These are phyloP conservation scores for Mesotaenium endlicherianum DNA, from an alignment of 139 green algal genomes.

Conservation along the genomic window DNA sequence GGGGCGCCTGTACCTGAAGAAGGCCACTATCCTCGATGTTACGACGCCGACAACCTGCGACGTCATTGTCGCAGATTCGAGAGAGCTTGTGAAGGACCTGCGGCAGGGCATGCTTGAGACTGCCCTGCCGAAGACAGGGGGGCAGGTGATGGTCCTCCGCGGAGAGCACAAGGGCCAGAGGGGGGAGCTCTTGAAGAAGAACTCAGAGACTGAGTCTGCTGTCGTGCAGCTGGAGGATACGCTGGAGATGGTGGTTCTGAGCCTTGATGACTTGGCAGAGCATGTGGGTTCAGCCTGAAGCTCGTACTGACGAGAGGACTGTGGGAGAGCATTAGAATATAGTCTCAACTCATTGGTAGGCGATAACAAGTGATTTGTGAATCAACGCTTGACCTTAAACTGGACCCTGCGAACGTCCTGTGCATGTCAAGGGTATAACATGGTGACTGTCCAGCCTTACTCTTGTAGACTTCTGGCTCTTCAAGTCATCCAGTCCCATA, in stretches of 20 bases:
- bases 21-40: slow-evolving; percentile 56
- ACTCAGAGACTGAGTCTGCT: slow-evolving; percentile 22
- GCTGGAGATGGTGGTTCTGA: slow-evolving; percentile 28
- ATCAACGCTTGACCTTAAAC: background rate
- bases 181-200: slow-evolving; percentile 51
- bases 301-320: background rate
- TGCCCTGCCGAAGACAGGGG: slow-evolving; percentile 53
- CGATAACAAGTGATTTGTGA: too few species aligned
- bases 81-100: slow-evolving; percentile 34
- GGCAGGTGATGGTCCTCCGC: slow-evolving; percentile 39
- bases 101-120: slow-evolving; percentile 52
- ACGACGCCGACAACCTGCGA: slow-evolving; percentile 25
- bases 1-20: slow-evolving; percentile 58
- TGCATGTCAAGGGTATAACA: background rate
- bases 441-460: background rate
- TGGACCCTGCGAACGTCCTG: background rate
- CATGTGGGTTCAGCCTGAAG: slow-evolving; percentile 40
- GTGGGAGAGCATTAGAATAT: background rate
- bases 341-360: too few species aligned
- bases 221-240: slow-evolving; percentile 48
- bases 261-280: slow-evolving; percentile 56
- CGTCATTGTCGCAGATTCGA: slow-evolving; percentile 24
- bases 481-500: too few species aligned
- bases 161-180: slow-evolving; percentile 37
- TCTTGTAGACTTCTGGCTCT: too few species aligned